phyloP scores from a whole-genome alignment of 805 yeast species.

The Lipomyces mesembrius region DNA sequence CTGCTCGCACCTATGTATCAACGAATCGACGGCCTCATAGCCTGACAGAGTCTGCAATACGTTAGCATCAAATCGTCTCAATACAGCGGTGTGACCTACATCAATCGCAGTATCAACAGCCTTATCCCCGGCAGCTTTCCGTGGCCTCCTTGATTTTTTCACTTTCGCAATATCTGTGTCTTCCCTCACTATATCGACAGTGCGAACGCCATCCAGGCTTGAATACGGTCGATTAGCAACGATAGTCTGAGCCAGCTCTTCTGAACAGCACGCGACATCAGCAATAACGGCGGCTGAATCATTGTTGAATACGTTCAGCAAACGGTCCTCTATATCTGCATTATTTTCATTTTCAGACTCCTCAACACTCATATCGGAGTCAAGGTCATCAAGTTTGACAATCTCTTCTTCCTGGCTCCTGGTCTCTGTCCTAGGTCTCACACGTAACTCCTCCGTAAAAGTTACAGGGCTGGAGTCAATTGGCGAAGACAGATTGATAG shows the following conservation, averaged over 20 bases:
- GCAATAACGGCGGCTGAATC: slow-evolving; percentile 76
- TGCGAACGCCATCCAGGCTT: slow-evolving; percentile 62
- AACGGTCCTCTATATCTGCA: slow-evolving; percentile 53
- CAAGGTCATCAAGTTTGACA: slow-evolving; percentile 22
- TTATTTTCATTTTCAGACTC: slow-evolving; percentile 52
- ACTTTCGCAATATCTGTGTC: slow-evolving; percentile 42
- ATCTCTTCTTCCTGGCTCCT: slow-evolving; percentile 19
- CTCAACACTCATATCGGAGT: slow-evolving; percentile 46
- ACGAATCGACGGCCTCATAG: slow-evolving; percentile 91
- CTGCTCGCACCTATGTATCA: slow-evolving; percentile 79
- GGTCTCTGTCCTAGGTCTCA: slow-evolving; percentile 6
- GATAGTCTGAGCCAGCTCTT: slow-evolving; percentile 65
- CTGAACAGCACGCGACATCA: slow-evolving; percentile 75
- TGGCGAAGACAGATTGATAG: slow-evolving; percentile 26
- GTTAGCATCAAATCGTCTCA: slow-evolving; percentile 43
- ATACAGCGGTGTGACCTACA: slow-evolving; percentile 1
- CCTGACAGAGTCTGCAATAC: slow-evolving; percentile 72
- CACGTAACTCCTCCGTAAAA: background rate
- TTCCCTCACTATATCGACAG: slow-evolving; percentile 55
- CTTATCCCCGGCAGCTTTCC: slow-evolving; percentile 53
- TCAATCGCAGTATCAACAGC: slow-evolving; percentile 59
- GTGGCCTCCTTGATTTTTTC: slow-evolving; percentile 44
- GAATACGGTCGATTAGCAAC: slow-evolving; percentile 72
- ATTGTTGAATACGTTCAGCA: slow-evolving; percentile 76
- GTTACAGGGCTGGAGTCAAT: slow-evolving; percentile 14